Percentiles rank a stretch among this genome's conserved stretches.
Evolutionary conservation across 352 stramenopile genomes (phyloP).

Genomic region (Peronosclerospora sorghi): DNA sequence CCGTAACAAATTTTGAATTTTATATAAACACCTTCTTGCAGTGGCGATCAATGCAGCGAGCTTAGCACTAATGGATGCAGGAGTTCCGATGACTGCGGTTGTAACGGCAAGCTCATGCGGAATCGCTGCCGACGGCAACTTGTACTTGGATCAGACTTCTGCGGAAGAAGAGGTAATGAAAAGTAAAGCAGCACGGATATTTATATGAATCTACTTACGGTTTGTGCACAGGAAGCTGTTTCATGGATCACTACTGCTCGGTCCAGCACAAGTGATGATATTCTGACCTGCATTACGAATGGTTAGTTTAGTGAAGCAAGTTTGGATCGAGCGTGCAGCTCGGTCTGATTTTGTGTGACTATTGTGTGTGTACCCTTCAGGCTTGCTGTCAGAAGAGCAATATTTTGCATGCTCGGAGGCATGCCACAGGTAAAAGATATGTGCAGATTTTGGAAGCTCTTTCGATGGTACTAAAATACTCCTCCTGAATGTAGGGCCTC

Average conservation of each 20-base stretch:
- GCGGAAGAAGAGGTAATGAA: constrained; percentile 56
- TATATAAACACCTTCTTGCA: constrained; percentile 39
- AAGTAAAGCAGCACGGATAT: not conserved
- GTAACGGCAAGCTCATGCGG: constrained; percentile 63
- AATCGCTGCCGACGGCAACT: constrained; percentile 43
- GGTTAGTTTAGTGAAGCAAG: constrained; percentile 19
- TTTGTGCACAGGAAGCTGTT: constrained; percentile 29
- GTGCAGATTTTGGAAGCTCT: not conserved
- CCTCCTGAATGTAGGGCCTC: constrained; percentile 28
- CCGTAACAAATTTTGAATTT: constrained; percentile 6
- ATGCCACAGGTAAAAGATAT: constrained; percentile 41
- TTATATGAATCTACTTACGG: not conserved
- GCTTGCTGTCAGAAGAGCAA: constrained; percentile 62
- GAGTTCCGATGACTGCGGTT: constrained; percentile 60
- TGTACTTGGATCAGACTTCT: constrained; percentile 60
- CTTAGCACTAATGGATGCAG: constrained; percentile 68
- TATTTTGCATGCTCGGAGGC: constrained; percentile 78
- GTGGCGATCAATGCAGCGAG: constrained; percentile 73
- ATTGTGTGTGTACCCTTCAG: constrained; percentile 13
- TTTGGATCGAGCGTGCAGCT: not conserved
- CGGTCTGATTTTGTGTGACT: too few relatives aligned
- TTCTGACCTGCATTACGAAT: constrained; percentile 68
- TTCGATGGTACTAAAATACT: not conserved
- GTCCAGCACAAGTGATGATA: constrained; percentile 51
- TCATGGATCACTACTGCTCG: constrained; percentile 56